These are phyloP conservation scores for Backusella tuberculispora DNA, from an alignment of 192 early-diverging fungal genomes.

Conservation along the genomic window DNA sequence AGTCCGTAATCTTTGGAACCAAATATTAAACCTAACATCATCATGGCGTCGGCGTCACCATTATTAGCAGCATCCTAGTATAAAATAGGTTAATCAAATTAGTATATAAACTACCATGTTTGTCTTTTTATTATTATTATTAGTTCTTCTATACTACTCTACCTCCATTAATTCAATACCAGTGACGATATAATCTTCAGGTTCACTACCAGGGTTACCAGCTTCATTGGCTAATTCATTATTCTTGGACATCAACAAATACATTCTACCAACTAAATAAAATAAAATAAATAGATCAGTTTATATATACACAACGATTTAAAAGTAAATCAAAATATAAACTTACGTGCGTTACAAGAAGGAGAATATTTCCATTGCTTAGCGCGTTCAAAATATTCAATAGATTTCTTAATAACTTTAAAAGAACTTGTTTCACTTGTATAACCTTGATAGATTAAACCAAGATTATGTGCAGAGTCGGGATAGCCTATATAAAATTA, in stretches of 20 bases:
- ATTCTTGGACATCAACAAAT: constrained; percentile 43
- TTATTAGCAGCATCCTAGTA: constrained; percentile 41
- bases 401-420: constrained; percentile 41
- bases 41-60: constrained; percentile 50
- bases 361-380: constrained; percentile 50
- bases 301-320: neutral
- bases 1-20: constrained; percentile 53
- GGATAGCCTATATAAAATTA: constrained; percentile 44
- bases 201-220: constrained; percentile 36
- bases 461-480: constrained; percentile 58
- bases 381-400: constrained; percentile 48
- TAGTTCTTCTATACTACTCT: neutral
- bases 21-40: constrained; percentile 56
- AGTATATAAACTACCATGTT: too few relatives aligned
- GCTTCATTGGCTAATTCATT: constrained; percentile 34
- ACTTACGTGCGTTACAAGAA: constrained; percentile 50
- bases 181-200: constrained; percentile 49
- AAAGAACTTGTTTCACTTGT: constrained; percentile 29
- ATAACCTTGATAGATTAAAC: constrained; percentile 53
- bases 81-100: neutral
- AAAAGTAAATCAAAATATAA: neutral
- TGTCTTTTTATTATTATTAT: too few relatives aligned
- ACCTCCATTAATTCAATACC: constrained; percentile 44
- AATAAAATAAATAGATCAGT: neutral
- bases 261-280: constrained; percentile 43